These are phyloP conservation scores for Penicillium herquei DNA, from an alignment of 495 filamentous ascomycete genomes.

Conservation along the genomic window DNA sequence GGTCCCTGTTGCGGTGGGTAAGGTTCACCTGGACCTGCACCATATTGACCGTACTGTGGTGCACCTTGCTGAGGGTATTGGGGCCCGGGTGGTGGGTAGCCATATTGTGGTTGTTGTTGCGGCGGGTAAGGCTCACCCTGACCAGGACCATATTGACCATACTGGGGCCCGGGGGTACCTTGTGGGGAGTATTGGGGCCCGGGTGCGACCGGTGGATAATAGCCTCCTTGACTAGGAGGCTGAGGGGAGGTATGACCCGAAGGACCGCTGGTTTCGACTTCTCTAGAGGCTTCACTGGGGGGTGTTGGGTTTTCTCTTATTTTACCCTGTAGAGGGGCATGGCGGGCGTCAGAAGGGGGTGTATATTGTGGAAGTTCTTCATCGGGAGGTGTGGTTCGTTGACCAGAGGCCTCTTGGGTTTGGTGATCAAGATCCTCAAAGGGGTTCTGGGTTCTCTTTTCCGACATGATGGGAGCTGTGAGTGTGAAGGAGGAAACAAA, in stretches of 20 bases:
- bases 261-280: too few relatives aligned
- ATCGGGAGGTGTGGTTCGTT: neutral
- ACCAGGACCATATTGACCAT: too few relatives aligned
- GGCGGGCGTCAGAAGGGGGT: neutral
- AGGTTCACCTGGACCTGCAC: too few relatives aligned
- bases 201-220: too few relatives aligned
- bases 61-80: neutral
- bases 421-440: neutral
- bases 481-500: too few relatives aligned
- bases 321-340: neutral
- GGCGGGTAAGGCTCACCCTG: neutral
- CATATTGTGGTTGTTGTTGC: neutral
- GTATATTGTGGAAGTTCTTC: slow-evolving; percentile 7
- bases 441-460: neutral
- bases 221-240: too few relatives aligned
- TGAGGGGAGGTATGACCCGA: too few relatives aligned
- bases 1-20: too few relatives aligned
- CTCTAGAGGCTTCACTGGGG: neutral
- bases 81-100: neutral
- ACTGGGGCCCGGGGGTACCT: too few relatives aligned
- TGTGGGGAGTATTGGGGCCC: too few relatives aligned
- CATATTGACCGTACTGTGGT: neutral
- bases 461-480: neutral
- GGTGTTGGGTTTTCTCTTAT: neutral
- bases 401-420: neutral